Evolutionary conservation across 306 rosid species (phyloP), one percentile per base, ranked within the genome.

Genomic region (Castanospermum australe): DNA sequence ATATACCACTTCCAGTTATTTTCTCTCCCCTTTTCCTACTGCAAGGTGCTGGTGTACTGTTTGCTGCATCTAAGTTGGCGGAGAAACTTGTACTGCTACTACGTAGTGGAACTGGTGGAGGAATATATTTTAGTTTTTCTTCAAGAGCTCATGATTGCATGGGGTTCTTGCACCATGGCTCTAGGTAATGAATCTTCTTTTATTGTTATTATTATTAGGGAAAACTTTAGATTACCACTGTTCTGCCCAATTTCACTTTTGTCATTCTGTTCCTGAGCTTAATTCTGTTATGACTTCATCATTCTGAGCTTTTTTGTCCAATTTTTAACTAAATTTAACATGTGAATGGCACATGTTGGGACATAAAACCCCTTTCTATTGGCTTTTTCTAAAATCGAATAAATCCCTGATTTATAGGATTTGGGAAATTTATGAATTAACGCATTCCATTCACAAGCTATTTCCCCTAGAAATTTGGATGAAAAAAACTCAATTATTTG

Each of bases 161-260:
- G 78, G 99, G 95, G 63, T 96, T 93, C 88, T 88, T 96, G 83
- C 96, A 89, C 86, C 97, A 84, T 84, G 99, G 99, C 78, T 96
- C 99, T 55, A 91, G 99, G 99, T 96, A 87, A 85, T 76, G 68
- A 33, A 42, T 54, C 32, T 33, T 76, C 25, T 76, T 52, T 78
- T 60, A 14, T 62, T 45, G 39, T 73, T 69, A 21, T 54, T 54
- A 51, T 54, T 51, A 15, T 59, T 35, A 39, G 68, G 73, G 54
- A 62, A n/a, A 24, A 38, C 10, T 30, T 30, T 21, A 13, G 68
- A 50, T 61, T 70, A 2, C 38, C 39, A n/a, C 59, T 82, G 59
- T 6, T 61, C 30, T 52, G 78, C 42, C 41, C 45, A 45, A 70
- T 68, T 48, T 59, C 38, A 60, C 32, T 30, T 44, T 44, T 57